A percentile compares a stretch with the other conserved stretches of the same genome.
phyloP scores from a whole-genome alignment of 768 basidiomycete species.

The Terana coerulea region DNA sequence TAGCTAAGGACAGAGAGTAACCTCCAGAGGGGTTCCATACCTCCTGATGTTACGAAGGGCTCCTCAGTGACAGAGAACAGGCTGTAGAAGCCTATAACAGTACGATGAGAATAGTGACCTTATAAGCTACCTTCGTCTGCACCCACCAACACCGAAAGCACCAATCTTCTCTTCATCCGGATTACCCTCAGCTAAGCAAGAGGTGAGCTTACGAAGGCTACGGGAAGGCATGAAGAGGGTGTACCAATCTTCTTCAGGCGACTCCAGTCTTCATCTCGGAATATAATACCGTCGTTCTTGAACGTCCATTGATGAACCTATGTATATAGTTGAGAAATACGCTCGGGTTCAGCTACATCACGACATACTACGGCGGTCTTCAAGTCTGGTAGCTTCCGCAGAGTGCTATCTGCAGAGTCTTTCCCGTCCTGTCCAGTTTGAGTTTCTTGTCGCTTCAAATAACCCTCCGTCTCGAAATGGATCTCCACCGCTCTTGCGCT shows the following conservation, averaged over 20 bases:
- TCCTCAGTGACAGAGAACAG: conserved; percentile 82
- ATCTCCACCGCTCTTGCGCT: conserved; percentile 74
- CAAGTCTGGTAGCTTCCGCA: conserved; percentile 50
- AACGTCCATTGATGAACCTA: conserved; percentile 83
- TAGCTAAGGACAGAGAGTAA: conserved; percentile 25
- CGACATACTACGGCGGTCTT: conserved; percentile 56
- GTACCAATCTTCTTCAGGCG: conserved; percentile 75
- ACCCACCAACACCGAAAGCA: conserved; percentile 80
- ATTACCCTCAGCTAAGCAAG: conserved; percentile 74
- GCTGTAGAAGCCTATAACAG: conserved; percentile 61
- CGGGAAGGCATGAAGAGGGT: not conserved
- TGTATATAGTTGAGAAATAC: not conserved
- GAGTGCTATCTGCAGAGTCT: not conserved
- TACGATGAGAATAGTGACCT: not conserved
- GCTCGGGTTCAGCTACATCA: no score
- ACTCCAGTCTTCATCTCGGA: conserved; percentile 85
- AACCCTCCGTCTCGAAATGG: conserved; percentile 64
- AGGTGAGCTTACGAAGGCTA: not conserved
- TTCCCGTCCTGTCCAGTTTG: conserved; percentile 10
- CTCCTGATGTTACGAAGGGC: conserved; percentile 79
- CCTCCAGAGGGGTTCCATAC: conserved; percentile 31
- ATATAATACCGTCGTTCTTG: conserved; percentile 82
- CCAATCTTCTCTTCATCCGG: conserved; percentile 95
- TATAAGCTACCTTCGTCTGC: conserved; percentile 13
- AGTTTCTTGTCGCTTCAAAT: conserved; percentile 32